Percentiles rank a stretch among this genome's conserved stretches.
These are phyloP conservation scores for Lasiodiplodia gonubiensis DNA, from an alignment of 2,329 filamentous ascomycete genomes.

Conservation along the genomic window DNA sequence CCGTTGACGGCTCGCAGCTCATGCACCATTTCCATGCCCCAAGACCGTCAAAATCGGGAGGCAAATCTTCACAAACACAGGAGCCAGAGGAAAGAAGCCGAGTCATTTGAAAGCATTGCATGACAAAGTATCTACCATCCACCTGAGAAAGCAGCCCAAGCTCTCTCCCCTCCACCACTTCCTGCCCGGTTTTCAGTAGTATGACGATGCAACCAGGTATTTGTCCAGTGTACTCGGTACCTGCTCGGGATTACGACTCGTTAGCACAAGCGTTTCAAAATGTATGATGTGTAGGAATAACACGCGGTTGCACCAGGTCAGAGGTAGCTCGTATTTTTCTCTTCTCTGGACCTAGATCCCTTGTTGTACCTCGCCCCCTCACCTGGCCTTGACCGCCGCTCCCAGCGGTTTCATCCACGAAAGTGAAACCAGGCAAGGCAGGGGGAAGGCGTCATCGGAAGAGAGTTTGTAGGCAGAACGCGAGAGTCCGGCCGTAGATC, in stretches of 20 bases:
- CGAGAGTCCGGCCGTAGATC: neutral
- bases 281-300: too few relatives aligned
- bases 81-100: neutral
- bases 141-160: neutral
- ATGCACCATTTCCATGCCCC: too few relatives aligned
- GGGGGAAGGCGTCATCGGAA: neutral
- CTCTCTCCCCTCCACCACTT: neutral
- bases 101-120: neutral
- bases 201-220: neutral
- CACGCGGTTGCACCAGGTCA: neutral
- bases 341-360: neutral
- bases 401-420: neutral
- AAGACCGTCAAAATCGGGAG: too few relatives aligned
- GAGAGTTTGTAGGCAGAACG: neutral
- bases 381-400: neutral
- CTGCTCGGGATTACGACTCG: neutral
- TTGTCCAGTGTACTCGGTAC: neutral
- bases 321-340: neutral
- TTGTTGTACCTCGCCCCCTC: neutral
- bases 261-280: neutral
- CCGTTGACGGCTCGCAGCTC: too few relatives aligned
- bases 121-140: neutral
- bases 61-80: too few relatives aligned
- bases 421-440: neutral
- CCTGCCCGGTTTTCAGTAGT: neutral